Evolutionary conservation across 1,284 basidiomycete species (phyloP).

Genomic region (Naganishia cerealis): DNA sequence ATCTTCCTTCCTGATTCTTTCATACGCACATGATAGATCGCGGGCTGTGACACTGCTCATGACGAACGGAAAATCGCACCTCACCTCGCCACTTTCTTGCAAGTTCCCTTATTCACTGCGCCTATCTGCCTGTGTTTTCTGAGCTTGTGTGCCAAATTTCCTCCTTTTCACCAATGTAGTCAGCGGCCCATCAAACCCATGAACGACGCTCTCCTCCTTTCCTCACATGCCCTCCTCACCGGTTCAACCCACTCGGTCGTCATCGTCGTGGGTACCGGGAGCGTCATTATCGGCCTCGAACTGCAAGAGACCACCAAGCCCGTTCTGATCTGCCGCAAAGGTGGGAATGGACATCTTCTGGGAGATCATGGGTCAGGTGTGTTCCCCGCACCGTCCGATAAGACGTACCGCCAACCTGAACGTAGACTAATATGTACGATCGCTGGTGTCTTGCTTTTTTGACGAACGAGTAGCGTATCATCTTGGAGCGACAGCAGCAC

Average conservation of each 20-base stretch:
- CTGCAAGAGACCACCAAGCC: neutral
- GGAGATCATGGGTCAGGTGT: conserved; percentile 47
- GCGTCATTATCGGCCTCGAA: conserved; percentile 39
- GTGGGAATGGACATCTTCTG: conserved; percentile 45
- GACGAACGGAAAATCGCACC: conserved; percentile 41
- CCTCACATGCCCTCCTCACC: conserved; percentile 41
- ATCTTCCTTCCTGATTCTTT: too few species aligned
- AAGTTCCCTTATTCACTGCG: neutral
- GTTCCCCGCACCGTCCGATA: neutral
- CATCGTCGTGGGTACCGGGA: conserved; percentile 47
- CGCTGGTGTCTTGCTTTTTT: too few species aligned
- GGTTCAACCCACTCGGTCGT: conserved; percentile 53
- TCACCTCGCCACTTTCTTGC: conserved; percentile 42
- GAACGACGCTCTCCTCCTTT: conserved; percentile 48
- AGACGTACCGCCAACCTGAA: neutral
- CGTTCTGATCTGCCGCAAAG: conserved; percentile 37
- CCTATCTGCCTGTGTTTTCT: neutral
- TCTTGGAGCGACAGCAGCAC: conserved; percentile 42
- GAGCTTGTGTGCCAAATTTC: neutral
- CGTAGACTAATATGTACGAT: neutral
- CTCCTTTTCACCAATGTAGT: neutral
- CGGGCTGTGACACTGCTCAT: conserved; percentile 25
- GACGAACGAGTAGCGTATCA: conserved; percentile 37
- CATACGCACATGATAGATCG: conserved; percentile 3
- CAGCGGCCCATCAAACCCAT: conserved; percentile 36